A percentile compares a stretch with the other conserved stretches of the same genome.
phyloP scores from a whole-genome alignment of 192 early-diverging fungal species.

The Umbelopsis sp. region DNA sequence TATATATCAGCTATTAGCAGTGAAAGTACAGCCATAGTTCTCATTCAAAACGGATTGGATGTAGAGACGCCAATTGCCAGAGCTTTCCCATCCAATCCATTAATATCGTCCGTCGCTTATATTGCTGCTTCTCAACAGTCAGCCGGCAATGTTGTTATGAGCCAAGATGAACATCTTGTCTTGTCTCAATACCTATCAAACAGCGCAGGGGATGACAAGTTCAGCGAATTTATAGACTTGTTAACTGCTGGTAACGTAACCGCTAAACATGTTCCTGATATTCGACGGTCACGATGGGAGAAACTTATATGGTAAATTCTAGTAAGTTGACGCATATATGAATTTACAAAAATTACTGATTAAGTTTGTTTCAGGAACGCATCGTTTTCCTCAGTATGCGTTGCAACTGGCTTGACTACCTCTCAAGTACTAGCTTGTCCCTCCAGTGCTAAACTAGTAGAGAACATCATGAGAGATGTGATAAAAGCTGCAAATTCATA shows the following conservation, averaged over 20 bases:
- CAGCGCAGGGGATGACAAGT: not conserved
- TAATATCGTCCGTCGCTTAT: slow-evolving; percentile 64
- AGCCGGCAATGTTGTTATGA: slow-evolving; percentile 57
- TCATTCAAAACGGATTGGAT: slow-evolving; percentile 78
- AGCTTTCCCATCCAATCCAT: slow-evolving; percentile 64
- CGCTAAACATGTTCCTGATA: slow-evolving; percentile 49
- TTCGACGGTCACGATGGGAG: slow-evolving; percentile 66
- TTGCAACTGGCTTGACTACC: slow-evolving; percentile 59
- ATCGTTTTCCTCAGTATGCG: slow-evolving; percentile 69
- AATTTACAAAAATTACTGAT: not conserved
- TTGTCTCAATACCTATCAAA: slow-evolving; percentile 43
- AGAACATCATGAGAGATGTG: slow-evolving; percentile 59
- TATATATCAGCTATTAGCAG: slow-evolving; percentile 42
- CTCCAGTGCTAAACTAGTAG: slow-evolving; percentile 43
- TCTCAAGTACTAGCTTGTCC: slow-evolving; percentile 55
- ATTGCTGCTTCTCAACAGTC: slow-evolving; percentile 63
- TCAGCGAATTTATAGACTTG: slow-evolving; percentile 39
- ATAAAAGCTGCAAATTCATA: slow-evolving; percentile 53
- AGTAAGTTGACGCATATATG: not conserved
- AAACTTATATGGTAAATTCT: slow-evolving; percentile 66
- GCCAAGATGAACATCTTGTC: slow-evolving; percentile 39
- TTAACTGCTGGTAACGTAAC: slow-evolving; percentile 48
- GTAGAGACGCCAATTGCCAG: slow-evolving; percentile 55
- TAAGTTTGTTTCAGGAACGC: slow-evolving; percentile 56
- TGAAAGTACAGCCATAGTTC: slow-evolving; percentile 54